Evolutionary conservation across 1,284 basidiomycete species (phyloP).

Genomic region (Ceratobasidium sp.): DNA sequence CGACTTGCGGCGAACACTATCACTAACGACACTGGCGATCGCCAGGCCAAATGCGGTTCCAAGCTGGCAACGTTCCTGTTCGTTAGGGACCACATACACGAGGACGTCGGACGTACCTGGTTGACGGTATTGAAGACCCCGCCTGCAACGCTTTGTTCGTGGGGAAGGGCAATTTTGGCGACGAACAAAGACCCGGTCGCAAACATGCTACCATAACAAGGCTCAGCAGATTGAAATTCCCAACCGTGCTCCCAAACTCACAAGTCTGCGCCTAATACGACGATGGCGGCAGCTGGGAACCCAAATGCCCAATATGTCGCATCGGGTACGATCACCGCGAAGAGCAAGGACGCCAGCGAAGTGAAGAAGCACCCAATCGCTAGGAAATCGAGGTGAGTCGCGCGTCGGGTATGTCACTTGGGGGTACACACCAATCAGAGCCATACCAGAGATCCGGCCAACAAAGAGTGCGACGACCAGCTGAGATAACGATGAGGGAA

Average conservation of each 20-base stretch:
- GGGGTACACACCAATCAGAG: constrained; percentile 60
- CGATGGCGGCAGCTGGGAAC: constrained; percentile 76
- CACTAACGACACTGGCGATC: constrained; percentile 74
- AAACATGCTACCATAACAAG: constrained; percentile 59
- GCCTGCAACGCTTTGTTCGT: constrained; percentile 81
- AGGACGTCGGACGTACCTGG: constrained; percentile 57
- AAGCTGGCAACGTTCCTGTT: constrained; percentile 55
- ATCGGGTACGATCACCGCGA: constrained; percentile 69
- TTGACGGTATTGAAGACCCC: constrained; percentile 79
- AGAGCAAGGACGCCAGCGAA: constrained; percentile 68
- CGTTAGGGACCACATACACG: not conserved
- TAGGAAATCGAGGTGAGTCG: constrained; percentile 46
- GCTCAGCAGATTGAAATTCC: constrained; percentile 8
- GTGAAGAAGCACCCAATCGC: constrained; percentile 68
- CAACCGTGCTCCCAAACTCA: constrained; percentile 45
- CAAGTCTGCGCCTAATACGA: constrained; percentile 81
- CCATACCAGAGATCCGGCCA: constrained; percentile 61
- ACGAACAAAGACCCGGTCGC: constrained; percentile 77
- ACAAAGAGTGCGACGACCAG: constrained; percentile 67
- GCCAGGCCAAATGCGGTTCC: constrained; percentile 78
- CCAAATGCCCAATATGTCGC: constrained; percentile 79
- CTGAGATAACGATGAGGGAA: constrained; percentile 47
- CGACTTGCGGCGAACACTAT: constrained; percentile 56
- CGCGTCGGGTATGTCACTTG: constrained; percentile 2
- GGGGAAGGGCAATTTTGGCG: constrained; percentile 69